Evolutionary conservation across 2,329 filamentous ascomycete genomes (phyloP), one percentile per base, ranked within the genome.

Genomic region (Scortechinia acanthostroma): DNA sequence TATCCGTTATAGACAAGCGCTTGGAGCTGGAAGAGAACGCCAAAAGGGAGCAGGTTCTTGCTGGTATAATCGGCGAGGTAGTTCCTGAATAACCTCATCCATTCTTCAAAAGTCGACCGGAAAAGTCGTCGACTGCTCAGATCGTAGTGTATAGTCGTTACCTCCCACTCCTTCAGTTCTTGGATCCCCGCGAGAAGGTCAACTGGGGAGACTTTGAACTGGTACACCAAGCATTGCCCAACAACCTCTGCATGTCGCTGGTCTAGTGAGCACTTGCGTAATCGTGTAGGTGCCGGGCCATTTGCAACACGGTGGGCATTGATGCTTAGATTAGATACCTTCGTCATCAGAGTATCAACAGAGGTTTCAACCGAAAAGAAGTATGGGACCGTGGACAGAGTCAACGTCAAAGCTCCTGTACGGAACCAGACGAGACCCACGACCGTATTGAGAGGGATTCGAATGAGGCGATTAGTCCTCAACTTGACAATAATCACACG

Each of bases 1-100:
- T 74, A 78, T 19, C 76, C 77, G 51, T 86, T 85, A 52, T 72
- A 68, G 0, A 80, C 77, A 3, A 91, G 61, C 15, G 71, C 73
- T 43, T 84, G 73, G 3, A 87, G 62, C 51, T 86, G 82, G 52
- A 80, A 86, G 4, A 77, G 65, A 1, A 82, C 54, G 0, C 62
- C 56, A 49, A 80, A 87, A 3, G 75, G 62, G 46, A 77, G 52
- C 2, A 50, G n/a, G 10, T n/a, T 10, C 10, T 30, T n/a, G 10
- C 10, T 30, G n/a, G 25, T 30, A 30, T 30, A 30, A 10, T 30
- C n/a, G 10, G 25, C 25, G 25, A 30, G 25, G 10, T 30, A 10
- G 10, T 10, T n/a, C n/a, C n/a, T 30, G 10, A 30, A n/a, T 10
- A n/a, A 30, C n/a, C 25, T n/a, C 25, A 30, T 30, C n/a, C n/a